These are phyloP conservation scores for Penicillium canariense DNA, from an alignment of 495 filamentous ascomycete species.

Conservation along the genomic window DNA sequence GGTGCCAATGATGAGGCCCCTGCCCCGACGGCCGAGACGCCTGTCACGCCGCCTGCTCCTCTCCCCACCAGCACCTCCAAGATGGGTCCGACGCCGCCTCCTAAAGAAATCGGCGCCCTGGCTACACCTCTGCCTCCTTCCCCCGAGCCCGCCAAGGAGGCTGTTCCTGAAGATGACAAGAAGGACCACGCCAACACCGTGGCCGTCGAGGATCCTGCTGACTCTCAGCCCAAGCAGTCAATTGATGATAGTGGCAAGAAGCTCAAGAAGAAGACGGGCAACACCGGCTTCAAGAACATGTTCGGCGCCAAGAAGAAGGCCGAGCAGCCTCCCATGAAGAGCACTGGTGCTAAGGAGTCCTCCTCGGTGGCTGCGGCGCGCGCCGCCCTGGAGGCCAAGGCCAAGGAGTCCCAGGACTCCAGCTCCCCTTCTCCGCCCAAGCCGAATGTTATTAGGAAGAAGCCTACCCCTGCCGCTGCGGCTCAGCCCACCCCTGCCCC, in stretches of 20 bases:
- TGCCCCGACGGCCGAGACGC: conserved; percentile 12
- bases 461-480: conserved; percentile 30
- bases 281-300: conserved; percentile 47
- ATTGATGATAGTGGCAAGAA: conserved; percentile 36
- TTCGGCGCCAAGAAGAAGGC: conserved; percentile 47
- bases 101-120: conserved; percentile 22
- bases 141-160: conserved; percentile 24
- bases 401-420: conserved; percentile 37
- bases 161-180: conserved; percentile 10
- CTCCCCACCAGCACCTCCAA: conserved; percentile 15
- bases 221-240: conserved; percentile 29
- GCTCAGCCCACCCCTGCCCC: conserved; percentile 14
- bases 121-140: conserved; percentile 34
- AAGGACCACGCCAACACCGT: conserved; percentile 21
- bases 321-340: conserved; percentile 37
- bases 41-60: conserved; percentile 15
- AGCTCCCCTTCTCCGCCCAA: conserved; percentile 23
- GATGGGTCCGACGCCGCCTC: conserved; percentile 18
- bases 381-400: conserved; percentile 47
- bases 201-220: conserved; percentile 21
- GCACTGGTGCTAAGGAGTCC: conserved; percentile 30
- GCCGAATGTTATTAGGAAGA: conserved; percentile 34
- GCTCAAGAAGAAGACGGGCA: conserved; percentile 48
- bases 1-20: conserved; percentile 12
- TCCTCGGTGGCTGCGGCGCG: conserved; percentile 51